These are phyloP conservation scores for maize (Zea mays) DNA, from an alignment of 176 grass and related monocot genomes.

Conservation along the genomic window DNA sequence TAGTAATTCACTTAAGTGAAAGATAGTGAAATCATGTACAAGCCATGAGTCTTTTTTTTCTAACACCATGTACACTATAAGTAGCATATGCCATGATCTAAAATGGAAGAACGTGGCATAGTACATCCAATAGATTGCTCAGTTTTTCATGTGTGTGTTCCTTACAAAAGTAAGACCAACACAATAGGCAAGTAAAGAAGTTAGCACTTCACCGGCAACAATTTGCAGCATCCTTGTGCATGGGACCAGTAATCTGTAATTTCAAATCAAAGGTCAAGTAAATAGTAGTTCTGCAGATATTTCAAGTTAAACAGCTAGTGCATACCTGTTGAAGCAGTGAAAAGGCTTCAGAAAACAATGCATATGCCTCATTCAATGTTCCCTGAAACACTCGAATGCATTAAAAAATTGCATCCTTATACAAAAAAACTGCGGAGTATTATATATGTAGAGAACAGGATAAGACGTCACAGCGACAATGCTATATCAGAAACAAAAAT, in stretches of 20 bases:
- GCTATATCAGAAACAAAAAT: not conserved
- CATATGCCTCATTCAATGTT: constrained; percentile 83
- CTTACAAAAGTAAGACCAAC: not conserved
- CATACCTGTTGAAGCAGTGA: constrained; percentile 94
- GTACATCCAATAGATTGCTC: not conserved
- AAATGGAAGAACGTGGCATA: not conserved
- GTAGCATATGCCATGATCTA: not conserved
- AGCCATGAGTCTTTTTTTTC: not conserved
- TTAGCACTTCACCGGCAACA: constrained; percentile 76
- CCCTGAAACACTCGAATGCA: constrained; percentile 75
- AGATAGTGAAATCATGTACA: not conserved
- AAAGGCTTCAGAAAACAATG: constrained; percentile 94
- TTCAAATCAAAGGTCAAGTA: constrained; percentile 39
- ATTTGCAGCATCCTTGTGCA: constrained; percentile 94
- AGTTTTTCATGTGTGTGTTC: not conserved
- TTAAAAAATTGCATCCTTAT: constrained; percentile 14
- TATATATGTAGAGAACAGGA: too few species aligned
- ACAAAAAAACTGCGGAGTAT: not conserved
- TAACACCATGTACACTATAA: not conserved
- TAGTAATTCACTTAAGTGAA: not conserved
- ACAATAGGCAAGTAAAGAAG: not conserved
- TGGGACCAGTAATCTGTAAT: constrained; percentile 89
- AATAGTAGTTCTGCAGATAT: constrained; percentile 31
- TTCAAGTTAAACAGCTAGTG: constrained; percentile 7
- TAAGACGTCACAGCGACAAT: not conserved